Percentiles rank a stretch among this genome's conserved stretches.
phyloP scores from a whole-genome alignment of 768 basidiomycete species.

The Mycena sanguinolenta region DNA sequence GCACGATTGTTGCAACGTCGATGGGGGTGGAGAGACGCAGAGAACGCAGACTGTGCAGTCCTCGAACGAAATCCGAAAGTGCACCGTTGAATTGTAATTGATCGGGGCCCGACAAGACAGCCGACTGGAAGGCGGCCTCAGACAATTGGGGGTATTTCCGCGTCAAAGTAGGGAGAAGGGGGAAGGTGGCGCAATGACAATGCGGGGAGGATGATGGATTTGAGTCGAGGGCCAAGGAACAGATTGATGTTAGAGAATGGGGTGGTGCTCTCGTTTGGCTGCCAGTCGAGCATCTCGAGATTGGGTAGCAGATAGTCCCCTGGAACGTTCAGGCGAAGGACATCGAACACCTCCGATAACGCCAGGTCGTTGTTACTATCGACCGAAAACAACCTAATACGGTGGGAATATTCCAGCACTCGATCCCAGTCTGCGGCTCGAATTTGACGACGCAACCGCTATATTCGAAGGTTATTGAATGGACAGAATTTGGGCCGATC shows the following conservation, averaged over 20 bases:
- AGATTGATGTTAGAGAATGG: neutral
- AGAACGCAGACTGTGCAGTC: neutral
- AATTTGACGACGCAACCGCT: neutral
- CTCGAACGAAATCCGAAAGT: neutral
- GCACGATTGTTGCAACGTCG: neutral
- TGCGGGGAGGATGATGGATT: neutral
- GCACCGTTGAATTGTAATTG: neutral
- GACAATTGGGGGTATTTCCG: neutral
- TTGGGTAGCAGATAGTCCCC: neutral
- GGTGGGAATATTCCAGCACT: neutral
- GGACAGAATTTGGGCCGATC: neutral
- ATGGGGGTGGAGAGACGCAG: neutral
- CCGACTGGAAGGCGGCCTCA: neutral
- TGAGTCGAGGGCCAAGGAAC: neutral
- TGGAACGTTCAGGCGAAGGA: neutral
- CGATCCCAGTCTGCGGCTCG: neutral
- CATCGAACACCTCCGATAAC: neutral
- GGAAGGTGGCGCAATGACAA: neutral
- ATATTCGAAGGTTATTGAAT: neutral
- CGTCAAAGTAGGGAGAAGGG: neutral
- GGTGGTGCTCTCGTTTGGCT: neutral
- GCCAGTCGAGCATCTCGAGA: neutral
- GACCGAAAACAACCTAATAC: neutral
- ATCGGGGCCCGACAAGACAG: too few species aligned
- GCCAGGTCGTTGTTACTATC: neutral